Percentiles rank a stretch among this genome's conserved stretches.
phyloP scores from a whole-genome alignment of 441 rosid genomes.

The Breynia disticha region DNA sequence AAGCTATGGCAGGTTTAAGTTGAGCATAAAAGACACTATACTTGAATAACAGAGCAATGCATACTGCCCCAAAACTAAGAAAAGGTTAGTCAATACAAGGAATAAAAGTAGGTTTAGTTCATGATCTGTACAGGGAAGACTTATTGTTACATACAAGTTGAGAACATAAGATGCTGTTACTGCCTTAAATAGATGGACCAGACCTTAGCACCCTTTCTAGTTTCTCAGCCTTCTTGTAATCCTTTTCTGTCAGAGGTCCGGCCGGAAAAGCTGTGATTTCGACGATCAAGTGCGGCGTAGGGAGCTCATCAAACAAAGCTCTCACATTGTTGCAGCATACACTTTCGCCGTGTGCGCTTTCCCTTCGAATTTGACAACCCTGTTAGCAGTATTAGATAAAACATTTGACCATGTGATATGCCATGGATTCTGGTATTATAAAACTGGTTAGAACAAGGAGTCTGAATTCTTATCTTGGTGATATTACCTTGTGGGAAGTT shows the following conservation, averaged over 20 bases:
- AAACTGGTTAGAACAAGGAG: not conserved
- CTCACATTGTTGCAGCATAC: slow-evolving; percentile 97
- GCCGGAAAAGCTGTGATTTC: slow-evolving; percentile 90
- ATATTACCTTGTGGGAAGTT: slow-evolving; percentile 74
- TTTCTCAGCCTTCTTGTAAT: slow-evolving; percentile 85
- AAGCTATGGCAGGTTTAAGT: too few species aligned
- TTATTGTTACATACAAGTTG: slow-evolving; percentile 10
- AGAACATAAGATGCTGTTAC: not conserved
- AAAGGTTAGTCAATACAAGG: not conserved
- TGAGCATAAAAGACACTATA: too few species aligned
- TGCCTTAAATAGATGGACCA: slow-evolving; percentile 50
- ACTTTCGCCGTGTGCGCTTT: slow-evolving; percentile 92
- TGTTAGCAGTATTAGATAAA: slow-evolving; percentile 13
- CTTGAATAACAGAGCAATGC: too few species aligned
- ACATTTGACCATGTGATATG: not conserved
- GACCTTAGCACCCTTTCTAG: slow-evolving; percentile 77
- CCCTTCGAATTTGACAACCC: slow-evolving; percentile 97
- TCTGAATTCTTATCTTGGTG: not conserved
- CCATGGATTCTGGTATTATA: not conserved
- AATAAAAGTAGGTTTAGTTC: not conserved
- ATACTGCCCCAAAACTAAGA: not conserved
- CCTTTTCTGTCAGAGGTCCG: slow-evolving; percentile 68
- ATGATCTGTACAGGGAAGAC: slow-evolving; percentile 21
- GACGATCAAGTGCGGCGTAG: slow-evolving; percentile 73
- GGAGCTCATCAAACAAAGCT: slow-evolving; percentile 92